These are phyloP conservation scores for Corylus avellana DNA, from an alignment of 306 rosid species.

Conservation along the genomic window DNA sequence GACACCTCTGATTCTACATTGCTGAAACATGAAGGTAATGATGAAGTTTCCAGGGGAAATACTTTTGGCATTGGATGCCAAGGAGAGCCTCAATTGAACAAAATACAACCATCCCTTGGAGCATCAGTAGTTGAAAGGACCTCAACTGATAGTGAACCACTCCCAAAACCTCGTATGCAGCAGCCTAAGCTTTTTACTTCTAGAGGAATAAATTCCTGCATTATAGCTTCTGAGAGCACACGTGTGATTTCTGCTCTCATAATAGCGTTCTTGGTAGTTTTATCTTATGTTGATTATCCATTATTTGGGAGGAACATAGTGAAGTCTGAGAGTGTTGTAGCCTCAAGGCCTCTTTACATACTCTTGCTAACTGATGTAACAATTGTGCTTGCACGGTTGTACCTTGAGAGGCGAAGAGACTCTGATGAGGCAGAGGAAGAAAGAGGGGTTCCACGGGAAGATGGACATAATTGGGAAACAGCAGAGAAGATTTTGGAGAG, in stretches of 20 bases:
- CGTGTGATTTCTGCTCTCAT: constrained; percentile 55
- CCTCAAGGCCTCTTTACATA: constrained; percentile 68
- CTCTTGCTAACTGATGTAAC: constrained; percentile 65
- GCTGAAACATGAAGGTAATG: constrained; percentile 31
- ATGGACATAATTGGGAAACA: constrained; percentile 49
- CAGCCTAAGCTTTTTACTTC: constrained; percentile 52
- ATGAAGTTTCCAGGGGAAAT: constrained; percentile 24
- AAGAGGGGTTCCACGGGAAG: constrained; percentile 24
- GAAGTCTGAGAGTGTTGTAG: constrained; percentile 43
- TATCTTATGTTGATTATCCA: constrained; percentile 36
- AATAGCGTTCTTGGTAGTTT: constrained; percentile 59
- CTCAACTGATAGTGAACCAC: too few species aligned
- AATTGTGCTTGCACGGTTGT: constrained; percentile 48
- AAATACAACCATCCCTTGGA: too few species aligned
- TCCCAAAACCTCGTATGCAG: constrained; percentile 1
- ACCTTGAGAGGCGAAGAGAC: constrained; percentile 36
- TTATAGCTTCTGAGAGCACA: constrained; percentile 57
- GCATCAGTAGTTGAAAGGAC: too few species aligned
- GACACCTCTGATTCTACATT: constrained; percentile 4
- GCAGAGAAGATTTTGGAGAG: constrained; percentile 85
- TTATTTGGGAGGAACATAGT: constrained; percentile 38
- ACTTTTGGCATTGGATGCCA: neutral
- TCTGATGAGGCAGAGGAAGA: constrained; percentile 39
- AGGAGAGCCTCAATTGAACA: neutral
- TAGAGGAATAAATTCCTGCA: constrained; percentile 55